Evolutionary conservation across 768 basidiomycete species (phyloP), one percentile per base, ranked within the genome.

Genomic region (Suillus americanus): DNA sequence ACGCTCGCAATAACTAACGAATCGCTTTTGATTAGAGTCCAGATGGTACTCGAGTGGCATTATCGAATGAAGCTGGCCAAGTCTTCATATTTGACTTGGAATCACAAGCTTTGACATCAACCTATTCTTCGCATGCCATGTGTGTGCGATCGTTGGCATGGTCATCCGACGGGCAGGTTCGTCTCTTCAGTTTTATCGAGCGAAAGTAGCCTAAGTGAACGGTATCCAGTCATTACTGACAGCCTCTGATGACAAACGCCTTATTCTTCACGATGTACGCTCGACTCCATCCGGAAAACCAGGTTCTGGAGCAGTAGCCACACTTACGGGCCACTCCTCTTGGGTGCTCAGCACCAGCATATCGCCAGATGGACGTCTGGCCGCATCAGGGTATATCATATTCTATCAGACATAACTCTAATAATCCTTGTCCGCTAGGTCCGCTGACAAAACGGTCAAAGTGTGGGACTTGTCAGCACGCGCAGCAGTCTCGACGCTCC

Each of bases 161-260:
- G 95, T 95, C 94, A 12, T 84, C 87, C 59, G 95, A 97, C 74
- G 91, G 90, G 1, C 92, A 87, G 75, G 95, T 96, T 72, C 65
- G 87, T 80, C 28, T 9, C 25, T 9, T 0, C n/a, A 4, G 18
- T 10, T 43, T 40, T 16, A 20, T 37, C n/a, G 18, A 46, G 35
- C 16, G 6, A 25, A 59, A 18, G 45, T 51, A 13, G 18, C 12
- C 60, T 59, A 16, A 61, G 16, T 20, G 38, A 59, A 45, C 50
- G 50, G 64, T 28, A 51, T 60, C 41, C 14, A 97, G 95, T 83
- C 94, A 61, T 82, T 98, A 3, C 80, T 95, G 60, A 95, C 93
- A 50, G 95, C 91, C 3, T 96, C 94, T 3, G 95, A 98, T 74
- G 95, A 97, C 77, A 94, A 94, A 75, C 87, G 92, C 20, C 88